Conservation (phyloP, 2,329 filamentous ascomycete species). For the Monosporascus sp. region DNA sequence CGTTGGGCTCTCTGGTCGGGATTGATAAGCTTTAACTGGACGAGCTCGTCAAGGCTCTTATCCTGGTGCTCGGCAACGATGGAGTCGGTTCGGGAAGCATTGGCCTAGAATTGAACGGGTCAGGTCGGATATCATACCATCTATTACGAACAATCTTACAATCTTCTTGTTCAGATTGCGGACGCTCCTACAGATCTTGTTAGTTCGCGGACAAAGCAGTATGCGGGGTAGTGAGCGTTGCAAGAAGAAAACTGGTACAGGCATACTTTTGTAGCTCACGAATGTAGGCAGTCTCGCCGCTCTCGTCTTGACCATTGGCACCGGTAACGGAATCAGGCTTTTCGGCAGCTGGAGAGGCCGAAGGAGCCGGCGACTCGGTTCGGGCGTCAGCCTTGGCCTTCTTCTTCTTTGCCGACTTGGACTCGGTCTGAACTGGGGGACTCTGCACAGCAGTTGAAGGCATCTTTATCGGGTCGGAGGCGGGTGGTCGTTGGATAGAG, state of each 20-base stretch:
- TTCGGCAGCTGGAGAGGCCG: slow-evolving; percentile 42
- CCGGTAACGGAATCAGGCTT: slow-evolving; percentile 43
- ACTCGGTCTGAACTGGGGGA: slow-evolving; percentile 55
- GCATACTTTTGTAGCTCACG: slow-evolving; percentile 86
- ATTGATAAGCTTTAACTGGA: slow-evolving; percentile 70
- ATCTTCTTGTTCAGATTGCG: slow-evolving; percentile 94
- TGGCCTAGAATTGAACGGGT: slow-evolving; percentile 42
- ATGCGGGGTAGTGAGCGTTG: slow-evolving; percentile 10
- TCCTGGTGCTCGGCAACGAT: slow-evolving; percentile 65
- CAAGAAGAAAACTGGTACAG: neutral
- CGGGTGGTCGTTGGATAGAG: neutral
- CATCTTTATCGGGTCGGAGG: slow-evolving; percentile 40
- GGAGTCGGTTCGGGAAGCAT: slow-evolving; percentile 66
- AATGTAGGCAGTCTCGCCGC: slow-evolving; percentile 71
- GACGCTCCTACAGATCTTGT: slow-evolving; percentile 59
- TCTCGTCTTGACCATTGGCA: slow-evolving; percentile 54
- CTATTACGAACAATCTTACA: slow-evolving; percentile 46
- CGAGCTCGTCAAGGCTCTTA: slow-evolving; percentile 69
- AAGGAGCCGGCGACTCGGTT: slow-evolving; percentile 51
- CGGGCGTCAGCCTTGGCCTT: slow-evolving; percentile 51
- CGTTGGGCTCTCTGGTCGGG: slow-evolving; percentile 73
- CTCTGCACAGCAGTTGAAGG: slow-evolving; percentile 60
- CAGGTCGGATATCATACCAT: neutral
- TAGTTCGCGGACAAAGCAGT: slow-evolving; percentile 3
- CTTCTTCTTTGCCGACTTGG: slow-evolving; percentile 68